Percentiles rank a stretch among this genome's conserved stretches.
Evolutionary conservation across 164 flowering plant species (phyloP).

Genomic region (Protea cynaroides): DNA sequence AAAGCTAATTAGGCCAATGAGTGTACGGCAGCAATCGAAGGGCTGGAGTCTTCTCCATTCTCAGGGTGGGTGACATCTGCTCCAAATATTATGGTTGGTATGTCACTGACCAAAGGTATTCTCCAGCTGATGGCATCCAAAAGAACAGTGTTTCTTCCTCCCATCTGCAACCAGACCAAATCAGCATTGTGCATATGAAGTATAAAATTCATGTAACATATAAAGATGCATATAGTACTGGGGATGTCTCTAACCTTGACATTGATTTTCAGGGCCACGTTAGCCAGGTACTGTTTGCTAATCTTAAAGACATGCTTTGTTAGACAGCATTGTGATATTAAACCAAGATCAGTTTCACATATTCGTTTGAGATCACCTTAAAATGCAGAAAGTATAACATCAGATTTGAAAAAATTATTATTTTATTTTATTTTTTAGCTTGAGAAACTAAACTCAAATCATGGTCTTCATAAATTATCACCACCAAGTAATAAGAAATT

Average conservation of each 20-base stretch:
- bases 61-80: slow-evolving; percentile 10
- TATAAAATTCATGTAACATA: background rate
- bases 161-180: background rate
- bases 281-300: slow-evolving; percentile 3
- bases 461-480: background rate
- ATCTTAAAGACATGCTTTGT: slow-evolving; percentile 4
- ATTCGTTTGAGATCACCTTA: slow-evolving; percentile 11
- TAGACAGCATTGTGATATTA: slow-evolving; percentile 10
- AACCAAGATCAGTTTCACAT: slow-evolving; percentile 13
- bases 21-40: slow-evolving; percentile 59
- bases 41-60: slow-evolving; percentile 3
- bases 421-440: background rate
- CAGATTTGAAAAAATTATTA: background rate
- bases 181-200: background rate
- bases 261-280: slow-evolving; percentile 7
- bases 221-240: background rate
- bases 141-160: slow-evolving; percentile 8
- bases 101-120: slow-evolving; percentile 12
- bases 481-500: background rate
- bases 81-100: slow-evolving; percentile 13
- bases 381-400: background rate
- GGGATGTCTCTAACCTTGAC: background rate
- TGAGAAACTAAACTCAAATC: slow-evolving; percentile 3
- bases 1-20: slow-evolving; percentile 3
- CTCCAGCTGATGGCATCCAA: slow-evolving; percentile 6